Base-by-base conservation (phyloP, 2,329 filamentous ascomycete genomes). In the Bisporella sp. region DNA sequence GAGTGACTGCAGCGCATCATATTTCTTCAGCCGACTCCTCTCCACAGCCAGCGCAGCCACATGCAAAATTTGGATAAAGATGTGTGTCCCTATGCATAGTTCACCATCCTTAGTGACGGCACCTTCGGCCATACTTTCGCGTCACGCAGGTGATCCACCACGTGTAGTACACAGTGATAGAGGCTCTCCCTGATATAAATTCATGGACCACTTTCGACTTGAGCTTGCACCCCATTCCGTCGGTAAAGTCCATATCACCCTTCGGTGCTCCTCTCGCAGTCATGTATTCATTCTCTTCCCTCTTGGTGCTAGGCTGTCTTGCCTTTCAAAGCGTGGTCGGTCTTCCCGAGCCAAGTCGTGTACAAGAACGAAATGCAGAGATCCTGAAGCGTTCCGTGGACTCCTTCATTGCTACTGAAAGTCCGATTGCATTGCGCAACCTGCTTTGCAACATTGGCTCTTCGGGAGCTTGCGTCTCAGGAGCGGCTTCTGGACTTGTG, bases 371-470 rank as follows among this genome's bases (percentile, higher is more conserved):
- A 28, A 66, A 71, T 41, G 66, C 59, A 44, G 61, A 64, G 31
- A 54, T 77, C 44, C 56, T 70, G 50, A 78, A 73, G 59, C 69
- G 74, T 45, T 68, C 70, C 29, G 73, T 81, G 11, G 74, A 78
- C 55, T 68, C 69, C 32, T 84, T 77, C 62, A 70, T 84, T 56
- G 63, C 71, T 31, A 71, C 68, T 0, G 73, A 83, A 63, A 73
- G 69, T 12, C 71, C 75, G 6, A 70, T 79, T 57, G 76, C 80
- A 3, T 60, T 79, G 31, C 62, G 68, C 7, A 69, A 75, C 51
- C 67, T 83, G 30, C 64, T 82, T 37, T 79, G 76, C 67, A 84
- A 83, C 60, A 81, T 84, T 55, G 80, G 81, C 4, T 64, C 76
- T 7, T 65, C 64, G 49, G 80, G 80, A 30, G 76, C 75, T 56